Evolutionary conservation across 2,329 filamentous ascomycete genomes (phyloP), one percentile per base, ranked within the genome.

Genomic region (Coniella vitis): DNA sequence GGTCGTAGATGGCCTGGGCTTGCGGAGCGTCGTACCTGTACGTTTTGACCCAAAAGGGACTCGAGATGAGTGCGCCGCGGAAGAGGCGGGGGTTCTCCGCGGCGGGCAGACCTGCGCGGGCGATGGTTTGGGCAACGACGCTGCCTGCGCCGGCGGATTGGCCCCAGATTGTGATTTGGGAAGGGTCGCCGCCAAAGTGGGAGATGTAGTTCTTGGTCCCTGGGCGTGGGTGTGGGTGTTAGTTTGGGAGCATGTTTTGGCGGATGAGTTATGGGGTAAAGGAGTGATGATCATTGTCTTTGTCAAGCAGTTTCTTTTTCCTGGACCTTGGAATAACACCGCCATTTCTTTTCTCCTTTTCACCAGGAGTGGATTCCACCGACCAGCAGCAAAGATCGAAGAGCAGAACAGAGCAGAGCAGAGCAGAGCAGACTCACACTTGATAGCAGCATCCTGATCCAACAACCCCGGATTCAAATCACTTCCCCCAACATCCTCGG

Each of bases 41-140:
- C 13, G 76, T 79, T 60, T 79, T 79, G 1, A 75, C 73, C 78
- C 77, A 81, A 58, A 77, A 81, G 0, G 78, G 78, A 7, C 70
- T 74, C 53, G 69, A 74, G 10, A 60, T 57, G 47, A 62, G 58
- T 14, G 61, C 61, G 20, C 52, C 53, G 25, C 43, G 48, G 54
- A 65, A 60, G 14, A 58, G 48, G 17, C 25, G 16, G 9, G 19
- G 12, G 43, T 25, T n/a, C 34, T 43, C 40, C 25, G 36, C 7
- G 29, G 29, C 38, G 0, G 38, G 19, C 13, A 22, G 20, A 10
- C 47, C 49, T 7, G 46, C 51, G 32, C 52, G 45, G 0, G 75
- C 75, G 46, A 80, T 72, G 0, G 71, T 67, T 55, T 78, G 75
- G 21, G 74, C 73, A 4, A 78, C 61, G 1, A 77, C 74, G 47